Conservation (phyloP, 306 rosid genomes). For the Acacia acuminata region DNA sequence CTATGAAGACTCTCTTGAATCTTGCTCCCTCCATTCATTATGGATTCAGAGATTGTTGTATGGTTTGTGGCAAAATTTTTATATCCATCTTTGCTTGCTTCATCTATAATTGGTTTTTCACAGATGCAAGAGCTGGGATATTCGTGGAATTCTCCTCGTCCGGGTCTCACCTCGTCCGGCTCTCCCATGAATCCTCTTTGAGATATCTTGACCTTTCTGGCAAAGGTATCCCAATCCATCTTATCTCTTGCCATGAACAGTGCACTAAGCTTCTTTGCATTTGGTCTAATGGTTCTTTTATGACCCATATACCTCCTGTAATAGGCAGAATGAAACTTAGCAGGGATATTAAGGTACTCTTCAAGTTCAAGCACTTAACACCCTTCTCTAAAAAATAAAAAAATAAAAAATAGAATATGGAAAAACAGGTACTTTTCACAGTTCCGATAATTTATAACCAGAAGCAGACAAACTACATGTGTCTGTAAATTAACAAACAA, state of each 20-base stretch:
- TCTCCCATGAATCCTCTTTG: constrained; percentile 99
- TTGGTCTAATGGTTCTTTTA: constrained; percentile 96
- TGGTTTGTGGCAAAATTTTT: constrained; percentile 31
- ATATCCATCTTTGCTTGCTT: constrained; percentile 32
- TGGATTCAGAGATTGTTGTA: constrained; percentile 29
- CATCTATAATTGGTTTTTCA: constrained; percentile 58
- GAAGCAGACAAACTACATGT: no score
- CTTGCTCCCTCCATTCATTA: constrained; percentile 18
- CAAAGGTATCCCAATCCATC: constrained; percentile 83
- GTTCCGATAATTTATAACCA: not conserved
- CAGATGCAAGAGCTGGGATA: constrained; percentile 78
- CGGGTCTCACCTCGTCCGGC: constrained; percentile 81
- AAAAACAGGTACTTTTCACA: no score
- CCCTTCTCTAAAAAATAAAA: not conserved
- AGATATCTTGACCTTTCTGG: constrained; percentile 69
- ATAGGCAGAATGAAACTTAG: constrained; percentile 16
- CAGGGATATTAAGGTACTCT: not conserved
- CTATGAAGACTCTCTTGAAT: constrained; percentile 32
- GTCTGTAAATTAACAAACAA: not conserved
- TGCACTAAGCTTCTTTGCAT: constrained; percentile 94
- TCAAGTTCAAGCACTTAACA: not conserved
- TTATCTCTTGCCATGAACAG: constrained; percentile 69
- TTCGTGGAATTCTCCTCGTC: constrained; percentile 92
- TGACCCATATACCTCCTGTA: constrained; percentile 97
- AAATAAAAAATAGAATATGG: not conserved